Base-by-base conservation (phyloP, 2,329 filamentous ascomycete genomes). In the Botryotinia narcissicola region DNA sequence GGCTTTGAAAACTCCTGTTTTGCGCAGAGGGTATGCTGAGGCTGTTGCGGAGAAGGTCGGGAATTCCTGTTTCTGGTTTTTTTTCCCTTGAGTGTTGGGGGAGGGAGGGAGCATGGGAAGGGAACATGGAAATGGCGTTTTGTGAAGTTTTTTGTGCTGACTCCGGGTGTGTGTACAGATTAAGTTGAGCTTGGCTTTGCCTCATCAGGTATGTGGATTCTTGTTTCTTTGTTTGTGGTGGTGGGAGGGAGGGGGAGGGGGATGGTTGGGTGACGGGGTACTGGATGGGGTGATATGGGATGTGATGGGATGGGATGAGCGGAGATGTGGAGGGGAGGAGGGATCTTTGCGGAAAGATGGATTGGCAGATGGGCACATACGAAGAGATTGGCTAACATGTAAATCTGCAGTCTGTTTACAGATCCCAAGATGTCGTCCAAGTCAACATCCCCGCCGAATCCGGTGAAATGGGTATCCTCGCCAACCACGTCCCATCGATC, bases 401-500 rank as follows among this genome's bases (percentile, higher is more conserved):
- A 87, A 71, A 74, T 74, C 72, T 86, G 82, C 82, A 94, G 92
- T 86, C 91, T 81, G 86, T 91, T 85, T 91, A 89, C 87, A 89
- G 88, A 84, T 90, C 86, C 79, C 86, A 90, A 81, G 88, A 89
- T 82, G 88, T 91, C 82, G 91, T 98, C 82, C 96, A 99, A 88
- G 96, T 99, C 88, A 99, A 99, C 90, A 92, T 99, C 82, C 92
- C 96, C 84, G 96, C 96, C 82, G 96, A 97, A 85, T 97, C 95
- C 76, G 96, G 96, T 84, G 96, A 98, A 81, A 99, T 99, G 96
- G 96, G 96, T 92, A 92, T 99, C 81, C 92, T 99, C 83, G 96
- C 96, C 84, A 97, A 96, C 89, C 96, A 99, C 90, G 96, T 99
- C 81, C 95, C 96, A 78, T 94, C 95, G 76, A 98, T 99, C 83